These are phyloP conservation scores for Geotrichum cucujoidarum DNA, from an alignment of 1,139 yeast genomes.

Conservation along the genomic window DNA sequence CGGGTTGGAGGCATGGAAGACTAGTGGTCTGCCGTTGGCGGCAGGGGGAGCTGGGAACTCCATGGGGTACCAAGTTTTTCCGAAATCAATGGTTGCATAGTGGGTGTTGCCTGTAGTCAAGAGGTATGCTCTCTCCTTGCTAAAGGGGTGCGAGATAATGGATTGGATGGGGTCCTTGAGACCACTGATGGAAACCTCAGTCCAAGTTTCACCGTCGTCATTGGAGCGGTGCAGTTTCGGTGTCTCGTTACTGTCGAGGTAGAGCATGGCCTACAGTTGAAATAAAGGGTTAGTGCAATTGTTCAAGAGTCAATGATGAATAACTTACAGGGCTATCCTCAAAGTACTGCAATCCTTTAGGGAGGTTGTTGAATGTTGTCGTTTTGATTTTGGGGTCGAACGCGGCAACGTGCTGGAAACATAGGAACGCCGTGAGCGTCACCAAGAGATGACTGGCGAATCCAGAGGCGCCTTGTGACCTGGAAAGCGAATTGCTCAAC, in stretches of 20 bases:
- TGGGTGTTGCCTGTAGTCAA: conserved; percentile 41
- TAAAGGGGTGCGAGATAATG: conserved; percentile 45
- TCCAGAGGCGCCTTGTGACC: conserved; percentile 1
- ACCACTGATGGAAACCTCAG: conserved; percentile 32
- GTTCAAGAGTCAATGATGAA: background rate
- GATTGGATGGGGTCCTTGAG: conserved; percentile 32
- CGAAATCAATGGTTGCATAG: conserved; percentile 53
- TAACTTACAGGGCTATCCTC: conserved; percentile 24
- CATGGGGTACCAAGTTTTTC: conserved; percentile 53
- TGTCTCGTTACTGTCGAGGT: conserved; percentile 34
- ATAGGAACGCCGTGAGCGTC: conserved; percentile 1
- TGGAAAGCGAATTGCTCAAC: background rate
- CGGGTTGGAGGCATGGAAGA: conserved; percentile 43
- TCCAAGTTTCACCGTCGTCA: conserved; percentile 59
- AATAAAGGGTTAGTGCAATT: conserved; percentile 1
- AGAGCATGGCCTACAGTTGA: conserved; percentile 40
- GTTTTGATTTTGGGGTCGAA: conserved; percentile 14
- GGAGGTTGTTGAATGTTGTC: conserved; percentile 20
- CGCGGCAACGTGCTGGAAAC: conserved; percentile 7
- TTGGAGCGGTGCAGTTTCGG: conserved; percentile 42
- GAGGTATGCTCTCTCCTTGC: conserved; percentile 50
- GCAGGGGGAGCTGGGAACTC: conserved; percentile 28
- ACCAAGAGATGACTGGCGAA: background rate
- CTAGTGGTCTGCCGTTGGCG: conserved; percentile 28
- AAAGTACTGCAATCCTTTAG: conserved; percentile 23